A percentile compares a stretch with the other conserved stretches of the same genome.
Evolutionary conservation across 1,284 basidiomycete genomes (phyloP).

Genomic region (Schizophyllum commune): DNA sequence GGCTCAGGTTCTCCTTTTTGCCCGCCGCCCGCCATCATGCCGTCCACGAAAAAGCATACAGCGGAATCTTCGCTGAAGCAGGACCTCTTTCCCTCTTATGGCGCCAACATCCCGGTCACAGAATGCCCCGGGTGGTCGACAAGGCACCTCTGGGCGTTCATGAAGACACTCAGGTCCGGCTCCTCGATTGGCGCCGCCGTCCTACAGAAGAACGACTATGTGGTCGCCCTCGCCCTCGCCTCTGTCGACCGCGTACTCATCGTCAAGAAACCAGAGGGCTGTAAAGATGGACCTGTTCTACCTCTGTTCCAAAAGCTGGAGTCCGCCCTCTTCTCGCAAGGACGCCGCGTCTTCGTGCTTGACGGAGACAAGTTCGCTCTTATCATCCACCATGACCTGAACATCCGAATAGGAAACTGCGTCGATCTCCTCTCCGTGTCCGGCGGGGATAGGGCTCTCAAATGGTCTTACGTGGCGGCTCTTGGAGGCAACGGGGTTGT

Average conservation of each 20-base stretch:
- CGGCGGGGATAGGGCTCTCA: no score
- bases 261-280: not conserved
- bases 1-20: not conserved
- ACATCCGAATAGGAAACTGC: not conserved
- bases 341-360: not conserved
- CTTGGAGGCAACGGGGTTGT: not conserved
- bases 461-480: not conserved
- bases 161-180: not conserved
- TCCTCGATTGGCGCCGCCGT: not conserved
- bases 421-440: not conserved
- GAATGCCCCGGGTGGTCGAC: not conserved
- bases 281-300: no score
- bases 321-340: not conserved
- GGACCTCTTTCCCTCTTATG: not conserved
- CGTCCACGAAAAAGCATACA: not conserved
- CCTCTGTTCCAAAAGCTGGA: no score
- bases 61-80: not conserved
- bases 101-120: not conserved
- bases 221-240: not conserved
- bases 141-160: not conserved
- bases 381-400: not conserved
- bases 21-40: not conserved
- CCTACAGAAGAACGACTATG: not conserved
- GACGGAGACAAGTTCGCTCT: not conserved
- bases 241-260: not conserved